Evolutionary conservation across 2,329 filamentous ascomycete genomes (phyloP).

Genomic region (Cadophora sp.): DNA sequence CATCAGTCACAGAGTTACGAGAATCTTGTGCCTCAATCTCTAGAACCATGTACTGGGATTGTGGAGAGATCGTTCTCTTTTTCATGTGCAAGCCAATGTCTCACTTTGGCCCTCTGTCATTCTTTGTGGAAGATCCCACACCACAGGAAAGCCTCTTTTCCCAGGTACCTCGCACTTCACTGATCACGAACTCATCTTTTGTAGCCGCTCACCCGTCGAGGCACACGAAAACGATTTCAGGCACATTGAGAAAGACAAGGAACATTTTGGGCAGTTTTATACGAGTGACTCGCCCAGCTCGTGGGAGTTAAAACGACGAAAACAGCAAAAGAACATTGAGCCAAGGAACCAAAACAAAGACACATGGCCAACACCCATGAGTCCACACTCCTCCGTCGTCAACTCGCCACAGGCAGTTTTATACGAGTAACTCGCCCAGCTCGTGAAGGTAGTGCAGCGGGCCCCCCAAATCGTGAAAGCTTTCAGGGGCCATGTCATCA

Average conservation of each 20-base stretch:
- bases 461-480: not conserved
- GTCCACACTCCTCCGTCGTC: not conserved
- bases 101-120: no score
- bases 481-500: not conserved
- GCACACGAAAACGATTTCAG: no score
- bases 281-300: constrained; percentile 9
- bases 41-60: not conserved
- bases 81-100: no score
- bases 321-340: not conserved
- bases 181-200: no score
- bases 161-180: no score
- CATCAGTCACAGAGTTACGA: not conserved
- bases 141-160: no score
- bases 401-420: not conserved
- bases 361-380: not conserved
- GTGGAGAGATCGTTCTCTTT: no score
- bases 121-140: no score
- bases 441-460: not conserved
- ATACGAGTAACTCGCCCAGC: constrained; percentile 12
- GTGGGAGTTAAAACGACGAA: not conserved
- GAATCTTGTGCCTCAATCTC: no score
- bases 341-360: not conserved
- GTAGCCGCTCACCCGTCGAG: no score
- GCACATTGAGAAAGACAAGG: no score
- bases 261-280: not conserved